Evolutionary conservation across 1,139 yeast genomes (phyloP), one percentile per base, ranked within the genome.

Genomic region (Candida tetrigidarum): DNA sequence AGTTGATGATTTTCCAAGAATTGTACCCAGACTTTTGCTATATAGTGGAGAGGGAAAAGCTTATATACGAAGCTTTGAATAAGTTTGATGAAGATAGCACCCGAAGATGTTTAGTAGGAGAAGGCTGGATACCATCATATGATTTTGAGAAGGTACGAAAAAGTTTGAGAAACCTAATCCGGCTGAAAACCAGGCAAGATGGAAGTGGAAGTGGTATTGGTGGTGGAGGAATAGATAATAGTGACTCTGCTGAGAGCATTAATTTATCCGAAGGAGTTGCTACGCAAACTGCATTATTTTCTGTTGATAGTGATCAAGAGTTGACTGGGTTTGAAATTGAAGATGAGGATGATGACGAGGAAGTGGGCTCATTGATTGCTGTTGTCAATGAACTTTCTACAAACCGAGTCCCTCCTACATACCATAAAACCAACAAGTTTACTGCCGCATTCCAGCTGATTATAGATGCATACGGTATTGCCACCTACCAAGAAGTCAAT

Each of bases 401-500:
- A 1, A 86, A 85, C 52, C 80, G 85, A 61, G 81, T 88, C 0
- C 98, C 99, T 1, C 99, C 99, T 25, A 95, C 99, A 0, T 92
- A 71, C 66, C 97, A 91, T 64, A 81, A 83, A 53, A 87, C 96
- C 9, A 93, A 93, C 68, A 95, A 93, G 67, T 89, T 93, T 63
- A 93, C 99, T 0, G 76, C 72, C 11, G 97, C 96, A 0, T 95
- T 89, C 75, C 99, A 93, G 69, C 80, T 80, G 60, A 92, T 93
- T 61, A 90, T 89, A 53, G 99, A 93, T 65, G 96, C 97, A 5
- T 93, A 93, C 61, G 99, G 98, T 55, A 78, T 92, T 43, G 96
- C 97, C 11, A 83, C 96, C 9, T 92, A 93, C 67, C 91, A 89
- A 60, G 99, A 93, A 65, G 95, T 93, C 29, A 93, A 93, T 59